A percentile compares a stretch with the other conserved stretches of the same genome.
Evolutionary conservation across 305 asterid genomes (phyloP).

Genomic region (Fraxinus albicans): DNA sequence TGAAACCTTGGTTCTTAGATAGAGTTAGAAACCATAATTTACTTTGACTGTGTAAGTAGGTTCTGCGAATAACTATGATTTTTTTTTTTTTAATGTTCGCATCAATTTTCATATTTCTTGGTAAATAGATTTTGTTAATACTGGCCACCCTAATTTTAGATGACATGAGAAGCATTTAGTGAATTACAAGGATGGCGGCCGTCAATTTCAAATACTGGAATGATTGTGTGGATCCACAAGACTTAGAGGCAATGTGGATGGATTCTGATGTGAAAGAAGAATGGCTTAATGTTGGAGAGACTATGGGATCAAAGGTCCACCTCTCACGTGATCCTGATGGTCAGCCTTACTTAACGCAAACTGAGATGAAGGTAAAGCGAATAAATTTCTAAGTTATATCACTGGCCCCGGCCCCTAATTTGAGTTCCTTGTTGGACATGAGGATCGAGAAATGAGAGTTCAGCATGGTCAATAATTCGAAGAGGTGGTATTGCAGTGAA

Average conservation of each 20-base stretch:
- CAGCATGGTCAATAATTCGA: neutral
- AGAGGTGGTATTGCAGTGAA: neutral
- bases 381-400: constrained; percentile 3
- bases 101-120: neutral
- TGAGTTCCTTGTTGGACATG: neutral
- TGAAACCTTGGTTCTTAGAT: neutral
- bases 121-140: neutral
- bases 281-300: constrained; percentile 84
- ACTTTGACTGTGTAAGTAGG: neutral
- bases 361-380: constrained; percentile 80
- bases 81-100: neutral
- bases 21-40: constrained; percentile 11
- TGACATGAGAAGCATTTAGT: constrained; percentile 18
- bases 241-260: constrained; percentile 83
- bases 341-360: constrained; percentile 80
- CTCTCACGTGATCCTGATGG: constrained; percentile 96
- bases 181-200: constrained; percentile 44
- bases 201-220: constrained; percentile 85
- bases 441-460: constrained; percentile 3
- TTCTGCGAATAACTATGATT: neutral
- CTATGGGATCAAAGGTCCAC: constrained; percentile 73
- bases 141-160: constrained; percentile 21
- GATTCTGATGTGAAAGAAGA: constrained; percentile 73
- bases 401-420: neutral
- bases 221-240: constrained; percentile 79